Percentiles rank a stretch among this genome's conserved stretches.
These are phyloP conservation scores for Exophiala aquamarina DNA, from an alignment of 2,329 filamentous ascomycete species.

Conservation along the genomic window DNA sequence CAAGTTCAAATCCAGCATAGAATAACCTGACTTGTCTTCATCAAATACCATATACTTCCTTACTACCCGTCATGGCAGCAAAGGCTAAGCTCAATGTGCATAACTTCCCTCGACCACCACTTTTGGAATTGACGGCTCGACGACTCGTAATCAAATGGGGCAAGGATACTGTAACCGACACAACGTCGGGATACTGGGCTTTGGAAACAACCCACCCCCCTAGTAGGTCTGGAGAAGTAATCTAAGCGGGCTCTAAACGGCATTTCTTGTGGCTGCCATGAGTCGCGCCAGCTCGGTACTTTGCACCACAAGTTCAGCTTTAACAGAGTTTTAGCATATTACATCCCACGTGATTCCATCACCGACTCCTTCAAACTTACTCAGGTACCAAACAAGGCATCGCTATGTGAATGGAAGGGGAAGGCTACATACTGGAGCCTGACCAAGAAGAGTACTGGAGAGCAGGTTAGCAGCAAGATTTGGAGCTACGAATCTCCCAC, in stretches of 20 bases:
- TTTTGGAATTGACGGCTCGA: constrained; percentile 54
- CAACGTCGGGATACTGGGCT: constrained; percentile 60
- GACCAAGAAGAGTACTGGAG: constrained; percentile 37
- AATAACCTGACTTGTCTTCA: background rate
- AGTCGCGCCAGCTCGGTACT: too few relatives aligned
- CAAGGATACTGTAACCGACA: constrained; percentile 57
- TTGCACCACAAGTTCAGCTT: too few relatives aligned
- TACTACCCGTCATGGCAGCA: constrained; percentile 12
- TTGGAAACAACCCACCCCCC: constrained; percentile 64
- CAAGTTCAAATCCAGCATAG: background rate
- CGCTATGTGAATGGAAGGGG: constrained; percentile 64
- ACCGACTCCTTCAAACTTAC: constrained; percentile 40
- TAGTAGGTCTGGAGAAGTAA: constrained; percentile 41
- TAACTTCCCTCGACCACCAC: constrained; percentile 54
- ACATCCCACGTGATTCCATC: constrained; percentile 55
- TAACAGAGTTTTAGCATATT: constrained; percentile 50
- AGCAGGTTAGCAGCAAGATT: constrained; percentile 51
- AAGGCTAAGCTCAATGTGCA: constrained; percentile 33
- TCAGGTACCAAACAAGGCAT: constrained; percentile 43
- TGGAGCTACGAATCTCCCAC: constrained; percentile 62
- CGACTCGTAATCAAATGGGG: constrained; percentile 60
- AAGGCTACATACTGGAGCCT: constrained; percentile 59
- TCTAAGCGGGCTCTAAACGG: too few relatives aligned
- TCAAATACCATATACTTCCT: background rate
- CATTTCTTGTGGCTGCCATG: too few relatives aligned